Base-by-base conservation (phyloP, 2,329 filamentous ascomycete species). In the Madurella mycetomatis region DNA sequence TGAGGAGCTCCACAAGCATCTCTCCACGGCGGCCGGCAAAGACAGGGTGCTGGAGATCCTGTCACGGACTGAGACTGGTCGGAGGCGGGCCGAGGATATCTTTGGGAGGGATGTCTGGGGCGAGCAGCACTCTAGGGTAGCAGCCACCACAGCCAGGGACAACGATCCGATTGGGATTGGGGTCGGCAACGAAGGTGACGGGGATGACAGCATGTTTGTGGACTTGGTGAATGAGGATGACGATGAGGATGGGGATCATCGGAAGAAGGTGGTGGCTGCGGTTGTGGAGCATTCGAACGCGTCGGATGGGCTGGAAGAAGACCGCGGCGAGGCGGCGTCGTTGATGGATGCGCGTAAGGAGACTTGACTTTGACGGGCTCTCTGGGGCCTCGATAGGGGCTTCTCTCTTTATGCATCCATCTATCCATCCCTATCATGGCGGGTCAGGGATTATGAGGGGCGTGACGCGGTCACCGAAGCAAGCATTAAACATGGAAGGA, bases 141-240 rank as follows among this genome's bases (percentile, higher is more conserved):
- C 41, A 15, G 17, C 19, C 44, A n/a, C 42, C 13, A 37, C 51
- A 13, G 37, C 55, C 11, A 53, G 60, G 17, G 58, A 67, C 15
- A 59, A 63, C 39, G 63, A 64, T 18, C 59, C 66, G 4, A 59
- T 66, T 37, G 64, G 64, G 7, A 66, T 66, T 16, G 64, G 60
- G 25, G 51, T 61, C 15, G 64, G 59, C 2, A 66, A 70, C 5
- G 74, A 76, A 37, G 76, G 77, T 16, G 72, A 73, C 19, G 73
- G 72, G 42, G 77, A 76, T 25, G 77, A 80, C 53, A 76, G 75
- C 59, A 81, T 82, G 76, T 81, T 82, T 63, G 72, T 76, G 43
- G 79, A 81, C 42, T 73, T 82, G 59, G 80, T 78, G 3, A 79
- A 81, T 54, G 73, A 77, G 53, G 76, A 79, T 15, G 76, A 80